Percentiles rank a stretch among this genome's conserved stretches.
Evolutionary conservation across 1,284 basidiomycete species (phyloP).

Genomic region (Lentinus polychrous): DNA sequence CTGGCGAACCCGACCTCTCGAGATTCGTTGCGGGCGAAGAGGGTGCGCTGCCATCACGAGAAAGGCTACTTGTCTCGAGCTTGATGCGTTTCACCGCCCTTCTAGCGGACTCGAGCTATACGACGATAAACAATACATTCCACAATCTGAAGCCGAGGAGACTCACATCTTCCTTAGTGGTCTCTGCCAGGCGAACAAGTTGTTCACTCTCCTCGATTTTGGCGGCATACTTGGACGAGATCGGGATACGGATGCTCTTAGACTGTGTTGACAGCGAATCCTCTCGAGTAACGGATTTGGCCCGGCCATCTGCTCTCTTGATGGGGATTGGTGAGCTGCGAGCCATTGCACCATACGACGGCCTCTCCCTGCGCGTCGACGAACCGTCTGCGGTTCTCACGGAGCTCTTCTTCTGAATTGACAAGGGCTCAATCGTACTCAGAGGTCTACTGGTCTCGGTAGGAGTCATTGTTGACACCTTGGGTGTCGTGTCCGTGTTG

Average conservation of each 20-base stretch:
- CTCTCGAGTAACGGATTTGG: background rate
- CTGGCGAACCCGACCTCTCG: slow-evolving; percentile 41
- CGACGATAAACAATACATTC: slow-evolving; percentile 4
- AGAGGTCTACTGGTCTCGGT: slow-evolving; percentile 9
- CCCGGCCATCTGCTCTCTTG: slow-evolving; percentile 14
- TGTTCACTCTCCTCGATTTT: slow-evolving; percentile 33
- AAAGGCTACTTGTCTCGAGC: slow-evolving; percentile 34
- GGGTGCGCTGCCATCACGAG: background rate
- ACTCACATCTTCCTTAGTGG: slow-evolving; percentile 65
- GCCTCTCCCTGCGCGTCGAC: slow-evolving; percentile 36
- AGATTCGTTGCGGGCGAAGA: slow-evolving; percentile 9
- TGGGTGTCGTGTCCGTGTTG: slow-evolving; percentile 43
- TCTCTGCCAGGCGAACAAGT: slow-evolving; percentile 40
- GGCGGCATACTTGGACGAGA: slow-evolving; percentile 7
- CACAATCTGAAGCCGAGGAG: background rate
- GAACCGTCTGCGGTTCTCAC: slow-evolving; percentile 36
- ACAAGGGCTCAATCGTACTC: slow-evolving; percentile 54
- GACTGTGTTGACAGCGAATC: slow-evolving; percentile 37
- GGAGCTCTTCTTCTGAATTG: slow-evolving; percentile 75
- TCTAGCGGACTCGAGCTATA: slow-evolving; percentile 58
- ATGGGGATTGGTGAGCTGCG: background rate
- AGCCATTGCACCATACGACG: slow-evolving; percentile 1
- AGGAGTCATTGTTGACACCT: slow-evolving; percentile 18
- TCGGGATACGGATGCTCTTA: slow-evolving; percentile 21
- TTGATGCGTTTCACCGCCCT: slow-evolving; percentile 65